A percentile compares a stretch with the other conserved stretches of the same genome.
These are phyloP conservation scores for Nyssa sinensis DNA, from an alignment of 148 eudicot genomes.

Conservation along the genomic window DNA sequence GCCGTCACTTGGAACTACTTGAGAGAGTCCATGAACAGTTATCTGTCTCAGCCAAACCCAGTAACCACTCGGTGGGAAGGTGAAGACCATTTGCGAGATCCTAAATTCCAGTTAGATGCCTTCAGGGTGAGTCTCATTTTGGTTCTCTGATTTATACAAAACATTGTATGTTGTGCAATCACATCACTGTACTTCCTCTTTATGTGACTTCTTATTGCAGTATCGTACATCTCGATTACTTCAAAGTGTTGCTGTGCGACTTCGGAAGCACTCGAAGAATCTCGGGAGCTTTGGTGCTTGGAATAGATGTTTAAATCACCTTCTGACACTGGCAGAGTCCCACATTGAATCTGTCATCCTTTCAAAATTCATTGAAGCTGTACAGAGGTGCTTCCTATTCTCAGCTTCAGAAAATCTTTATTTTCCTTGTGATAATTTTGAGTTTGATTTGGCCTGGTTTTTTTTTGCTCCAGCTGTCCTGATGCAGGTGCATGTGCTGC, in stretches of 20 bases:
- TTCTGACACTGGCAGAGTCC: slow-evolving; percentile 90
- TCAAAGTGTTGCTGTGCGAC: slow-evolving; percentile 82
- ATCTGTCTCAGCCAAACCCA: slow-evolving; percentile 90
- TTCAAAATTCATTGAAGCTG: slow-evolving; percentile 79
- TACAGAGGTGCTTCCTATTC: slow-evolving; percentile 44
- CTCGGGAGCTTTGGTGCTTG: slow-evolving; percentile 95
- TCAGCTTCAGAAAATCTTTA: slow-evolving; percentile 1
- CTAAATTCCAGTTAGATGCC: slow-evolving; percentile 91
- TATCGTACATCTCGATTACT: slow-evolving; percentile 95
- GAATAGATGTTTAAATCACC: slow-evolving; percentile 97
- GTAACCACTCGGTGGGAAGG: slow-evolving; percentile 96
- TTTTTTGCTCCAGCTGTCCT: slow-evolving; percentile 61
- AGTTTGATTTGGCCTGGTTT: slow-evolving; percentile 2
- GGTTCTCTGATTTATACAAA: not conserved
- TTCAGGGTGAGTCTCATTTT: slow-evolving; percentile 57
- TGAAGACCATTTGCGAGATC: slow-evolving; percentile 85
- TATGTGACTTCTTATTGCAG: slow-evolving; percentile 38
- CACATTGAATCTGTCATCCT: slow-evolving; percentile 90
- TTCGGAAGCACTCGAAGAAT: slow-evolving; percentile 76
- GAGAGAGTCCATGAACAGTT: slow-evolving; percentile 86
- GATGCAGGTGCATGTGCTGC: slow-evolving; percentile 72
- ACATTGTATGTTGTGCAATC: not conserved
- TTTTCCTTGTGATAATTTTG: slow-evolving; percentile 6
- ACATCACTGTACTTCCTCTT: not conserved
- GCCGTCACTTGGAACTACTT: slow-evolving; percentile 93